phyloP scores from a whole-genome alignment of 192 early-diverging fungal genomes.

The Rhizophagus clarus region DNA sequence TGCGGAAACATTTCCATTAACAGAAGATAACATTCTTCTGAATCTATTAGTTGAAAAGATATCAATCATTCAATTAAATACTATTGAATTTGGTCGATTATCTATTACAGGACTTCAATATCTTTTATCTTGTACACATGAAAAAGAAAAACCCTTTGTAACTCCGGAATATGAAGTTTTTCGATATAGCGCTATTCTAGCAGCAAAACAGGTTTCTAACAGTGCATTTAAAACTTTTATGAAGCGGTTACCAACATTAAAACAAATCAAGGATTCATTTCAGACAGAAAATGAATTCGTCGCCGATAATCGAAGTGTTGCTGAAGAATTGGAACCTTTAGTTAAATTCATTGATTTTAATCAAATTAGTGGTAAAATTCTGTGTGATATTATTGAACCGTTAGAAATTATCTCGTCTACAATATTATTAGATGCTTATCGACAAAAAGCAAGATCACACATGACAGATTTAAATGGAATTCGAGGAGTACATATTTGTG shows the following conservation, averaged over 20 bases:
- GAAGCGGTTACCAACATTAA: not conserved
- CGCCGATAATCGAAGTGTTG: not conserved
- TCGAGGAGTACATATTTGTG: not conserved
- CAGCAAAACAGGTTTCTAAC: not conserved
- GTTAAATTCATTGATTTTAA: not conserved
- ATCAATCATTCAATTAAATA: not conserved
- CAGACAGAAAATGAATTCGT: not conserved
- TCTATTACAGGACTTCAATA: not conserved
- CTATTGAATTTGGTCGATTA: not conserved
- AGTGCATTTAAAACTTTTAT: not conserved
- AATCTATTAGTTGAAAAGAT: not conserved
- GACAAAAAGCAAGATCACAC: not conserved
- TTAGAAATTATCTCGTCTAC: not conserved
- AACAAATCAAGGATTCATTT: not conserved
- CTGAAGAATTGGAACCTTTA: not conserved
- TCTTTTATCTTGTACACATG: not conserved
- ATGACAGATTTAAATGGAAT: not conserved
- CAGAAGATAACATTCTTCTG: not conserved
- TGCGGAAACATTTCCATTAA: not conserved
- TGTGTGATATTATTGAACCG: slow-evolving; percentile 5
- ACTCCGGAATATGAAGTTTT: slow-evolving; percentile 23
- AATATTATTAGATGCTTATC: not conserved
- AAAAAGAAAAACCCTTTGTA: not conserved
- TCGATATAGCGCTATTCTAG: slow-evolving; percentile 1
- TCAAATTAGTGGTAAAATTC: not conserved